These are phyloP conservation scores for Ligustrum vulgare DNA, from an alignment of 257 asterid species.

Conservation along the genomic window DNA sequence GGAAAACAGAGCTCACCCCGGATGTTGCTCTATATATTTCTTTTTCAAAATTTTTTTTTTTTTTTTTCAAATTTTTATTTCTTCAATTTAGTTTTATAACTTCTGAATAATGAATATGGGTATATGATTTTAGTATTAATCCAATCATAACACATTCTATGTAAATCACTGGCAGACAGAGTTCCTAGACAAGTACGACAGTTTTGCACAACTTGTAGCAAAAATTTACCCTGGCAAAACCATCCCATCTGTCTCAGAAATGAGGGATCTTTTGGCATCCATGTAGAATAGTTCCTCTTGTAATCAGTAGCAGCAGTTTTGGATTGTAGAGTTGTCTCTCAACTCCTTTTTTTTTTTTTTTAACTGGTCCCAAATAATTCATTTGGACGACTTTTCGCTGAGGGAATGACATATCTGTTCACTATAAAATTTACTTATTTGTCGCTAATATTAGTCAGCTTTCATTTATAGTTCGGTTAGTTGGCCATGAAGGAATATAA, in stretches of 20 bases:
- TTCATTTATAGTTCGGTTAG: background rate
- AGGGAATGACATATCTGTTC: background rate
- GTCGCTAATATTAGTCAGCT: background rate
- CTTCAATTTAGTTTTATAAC: background rate
- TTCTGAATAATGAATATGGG: background rate
- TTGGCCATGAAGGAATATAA: background rate
- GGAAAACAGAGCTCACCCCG: background rate
- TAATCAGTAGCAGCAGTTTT: slow-evolving; percentile 3
- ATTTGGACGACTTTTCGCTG: slow-evolving; percentile 13
- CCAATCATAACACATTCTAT: slow-evolving; percentile 13
- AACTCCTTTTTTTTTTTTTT: background rate
- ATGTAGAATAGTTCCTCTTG: slow-evolving; percentile 47
- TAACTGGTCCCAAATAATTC: slow-evolving; percentile 6
- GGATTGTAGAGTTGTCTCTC: slow-evolving; percentile 4
- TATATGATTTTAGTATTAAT: background rate
- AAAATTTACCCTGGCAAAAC: slow-evolving; percentile 82
- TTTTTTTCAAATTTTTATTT: background rate
- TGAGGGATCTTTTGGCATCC: slow-evolving; percentile 75
- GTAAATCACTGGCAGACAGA: slow-evolving; percentile 59
- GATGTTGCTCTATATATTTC: background rate
- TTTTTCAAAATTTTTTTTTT: background rate
- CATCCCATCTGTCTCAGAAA: slow-evolving; percentile 71
- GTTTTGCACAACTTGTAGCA: slow-evolving; percentile 76
- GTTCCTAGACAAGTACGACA: slow-evolving; percentile 84
- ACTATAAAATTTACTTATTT: background rate